Conservation (phyloP, 495 filamentous ascomycete species). For the Penicillium fimorum region DNA sequence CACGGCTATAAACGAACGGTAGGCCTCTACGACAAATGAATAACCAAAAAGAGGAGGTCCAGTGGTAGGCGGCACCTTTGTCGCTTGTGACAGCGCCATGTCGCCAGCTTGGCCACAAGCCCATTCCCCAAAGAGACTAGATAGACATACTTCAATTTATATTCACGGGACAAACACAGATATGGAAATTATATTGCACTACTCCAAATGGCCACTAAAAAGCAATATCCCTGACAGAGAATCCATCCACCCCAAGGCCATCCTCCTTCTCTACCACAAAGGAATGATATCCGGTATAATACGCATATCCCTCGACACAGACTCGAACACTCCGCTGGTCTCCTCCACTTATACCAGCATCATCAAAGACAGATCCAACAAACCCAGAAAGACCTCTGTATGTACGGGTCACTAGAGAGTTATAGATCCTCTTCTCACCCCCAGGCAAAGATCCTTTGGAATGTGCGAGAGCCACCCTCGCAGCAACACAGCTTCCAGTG, state of each 20-base stretch:
- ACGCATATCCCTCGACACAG: slow-evolving; percentile 16
- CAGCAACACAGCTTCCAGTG: slow-evolving; percentile 26
- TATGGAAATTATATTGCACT: background rate
- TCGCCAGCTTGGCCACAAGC: background rate
- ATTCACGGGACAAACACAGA: background rate
- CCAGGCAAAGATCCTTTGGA: slow-evolving; percentile 13
- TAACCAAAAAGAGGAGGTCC: too few species aligned
- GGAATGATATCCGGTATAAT: slow-evolving; percentile 18
- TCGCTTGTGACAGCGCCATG: background rate
- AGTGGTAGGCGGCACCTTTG: background rate
- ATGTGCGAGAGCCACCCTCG: slow-evolving; percentile 25
- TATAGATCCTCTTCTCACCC: slow-evolving; percentile 23
- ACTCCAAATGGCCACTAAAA: background rate
- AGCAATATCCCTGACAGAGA: slow-evolving; percentile 13
- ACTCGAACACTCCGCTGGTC: slow-evolving; percentile 8
- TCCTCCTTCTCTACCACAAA: slow-evolving; percentile 19
- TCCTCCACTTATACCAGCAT: background rate
- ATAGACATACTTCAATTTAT: background rate
- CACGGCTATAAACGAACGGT: background rate
- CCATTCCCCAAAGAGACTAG: background rate
- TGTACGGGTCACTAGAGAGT: slow-evolving; percentile 20
- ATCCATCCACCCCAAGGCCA: slow-evolving; percentile 14
- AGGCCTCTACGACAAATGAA: too few species aligned
- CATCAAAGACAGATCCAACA: slow-evolving; percentile 15
- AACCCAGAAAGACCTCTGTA: slow-evolving; percentile 16